Evolutionary conservation across 2,329 filamentous ascomycete genomes (phyloP).

Genomic region (Colletotrichum tofieldiae): DNA sequence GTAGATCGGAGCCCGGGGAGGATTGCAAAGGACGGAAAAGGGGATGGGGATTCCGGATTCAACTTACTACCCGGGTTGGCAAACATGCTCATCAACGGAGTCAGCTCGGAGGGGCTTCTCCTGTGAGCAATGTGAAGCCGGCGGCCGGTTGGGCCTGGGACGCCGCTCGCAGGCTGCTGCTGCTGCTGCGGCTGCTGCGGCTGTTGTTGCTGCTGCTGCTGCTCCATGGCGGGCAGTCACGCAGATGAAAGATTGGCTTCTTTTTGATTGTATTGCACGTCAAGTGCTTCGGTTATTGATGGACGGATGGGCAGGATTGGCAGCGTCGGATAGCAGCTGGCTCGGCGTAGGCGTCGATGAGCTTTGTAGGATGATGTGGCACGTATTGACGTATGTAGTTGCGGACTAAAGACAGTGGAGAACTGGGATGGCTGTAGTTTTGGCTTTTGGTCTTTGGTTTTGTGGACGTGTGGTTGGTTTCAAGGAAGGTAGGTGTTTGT

Average conservation of each 20-base stretch:
- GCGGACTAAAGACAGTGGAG: constrained; percentile 44
- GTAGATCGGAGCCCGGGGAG: constrained; percentile 25
- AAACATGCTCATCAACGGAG: constrained; percentile 96
- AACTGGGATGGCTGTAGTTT: constrained; percentile 43
- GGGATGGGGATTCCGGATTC: not conserved
- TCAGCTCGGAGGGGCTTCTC: constrained; percentile 96
- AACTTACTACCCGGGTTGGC: constrained; percentile 75
- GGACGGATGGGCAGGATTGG: constrained; percentile 24
- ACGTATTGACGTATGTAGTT: constrained; percentile 43
- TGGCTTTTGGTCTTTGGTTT: constrained; percentile 38
- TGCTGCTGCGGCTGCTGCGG: constrained; percentile 67
- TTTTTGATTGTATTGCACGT: constrained; percentile 59
- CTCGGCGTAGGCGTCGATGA: constrained; percentile 32
- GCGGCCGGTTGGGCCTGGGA: constrained; percentile 84
- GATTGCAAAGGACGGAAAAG: constrained; percentile 30
- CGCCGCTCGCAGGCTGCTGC: constrained; percentile 68
- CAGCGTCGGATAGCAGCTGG: constrained; percentile 40
- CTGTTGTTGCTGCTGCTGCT: constrained; percentile 55
- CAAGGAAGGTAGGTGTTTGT: constrained; percentile 40
- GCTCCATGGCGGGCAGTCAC: constrained; percentile 71
- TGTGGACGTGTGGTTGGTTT: constrained; percentile 34
- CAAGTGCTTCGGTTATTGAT: constrained; percentile 50
- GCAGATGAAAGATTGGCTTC: constrained; percentile 42
- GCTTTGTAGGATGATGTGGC: constrained; percentile 43
- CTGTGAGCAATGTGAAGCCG: constrained; percentile 97